Percentiles rank a stretch among this genome's conserved stretches.
phyloP scores from a whole-genome alignment of 2,329 filamentous ascomycete genomes.

The Lecanicillium sp. region DNA sequence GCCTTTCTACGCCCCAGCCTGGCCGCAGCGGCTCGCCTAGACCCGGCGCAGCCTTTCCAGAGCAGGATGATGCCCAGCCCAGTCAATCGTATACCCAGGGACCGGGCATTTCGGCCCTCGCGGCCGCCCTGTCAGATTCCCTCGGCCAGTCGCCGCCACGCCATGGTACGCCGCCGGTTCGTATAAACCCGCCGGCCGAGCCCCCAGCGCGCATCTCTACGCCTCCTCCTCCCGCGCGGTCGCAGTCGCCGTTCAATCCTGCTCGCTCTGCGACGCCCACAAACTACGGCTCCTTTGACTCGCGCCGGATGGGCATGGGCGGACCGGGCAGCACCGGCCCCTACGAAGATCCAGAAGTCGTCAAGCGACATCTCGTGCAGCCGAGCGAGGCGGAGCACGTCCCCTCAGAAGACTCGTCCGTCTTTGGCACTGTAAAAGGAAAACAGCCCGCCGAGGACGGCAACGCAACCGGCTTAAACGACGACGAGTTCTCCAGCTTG shows the following conservation, averaged over 20 bases:
- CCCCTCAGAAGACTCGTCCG: slow-evolving; percentile 39
- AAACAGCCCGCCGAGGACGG: slow-evolving; percentile 40
- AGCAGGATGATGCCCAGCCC: slow-evolving; percentile 57
- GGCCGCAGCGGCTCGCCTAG: slow-evolving; percentile 27
- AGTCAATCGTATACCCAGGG: slow-evolving; percentile 59
- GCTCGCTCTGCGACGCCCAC: slow-evolving; percentile 48
- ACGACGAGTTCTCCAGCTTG: slow-evolving; percentile 89
- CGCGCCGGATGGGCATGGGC: slow-evolving; percentile 39
- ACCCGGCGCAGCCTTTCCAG: slow-evolving; percentile 25
- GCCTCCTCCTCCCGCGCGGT: slow-evolving; percentile 44
- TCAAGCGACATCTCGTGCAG: slow-evolving; percentile 80
- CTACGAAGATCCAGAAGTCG: slow-evolving; percentile 83
- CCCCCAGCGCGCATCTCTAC: slow-evolving; percentile 25
- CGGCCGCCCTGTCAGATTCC: slow-evolving; percentile 74
- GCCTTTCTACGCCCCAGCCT: slow-evolving; percentile 23
- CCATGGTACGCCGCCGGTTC: slow-evolving; percentile 56
- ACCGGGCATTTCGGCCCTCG: slow-evolving; percentile 79
- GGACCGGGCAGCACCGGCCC: slow-evolving; percentile 39
- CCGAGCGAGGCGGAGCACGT: slow-evolving; percentile 41
- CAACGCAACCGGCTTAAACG: slow-evolving; percentile 34
- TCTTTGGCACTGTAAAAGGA: slow-evolving; percentile 40
- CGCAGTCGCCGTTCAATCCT: slow-evolving; percentile 30
- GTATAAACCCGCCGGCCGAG: not conserved
- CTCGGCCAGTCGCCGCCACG: slow-evolving; percentile 62
- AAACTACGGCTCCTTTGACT: slow-evolving; percentile 82